Base-by-base conservation (phyloP, 208 protist species). In the Herpetomonas samuelpessoai region DNA sequence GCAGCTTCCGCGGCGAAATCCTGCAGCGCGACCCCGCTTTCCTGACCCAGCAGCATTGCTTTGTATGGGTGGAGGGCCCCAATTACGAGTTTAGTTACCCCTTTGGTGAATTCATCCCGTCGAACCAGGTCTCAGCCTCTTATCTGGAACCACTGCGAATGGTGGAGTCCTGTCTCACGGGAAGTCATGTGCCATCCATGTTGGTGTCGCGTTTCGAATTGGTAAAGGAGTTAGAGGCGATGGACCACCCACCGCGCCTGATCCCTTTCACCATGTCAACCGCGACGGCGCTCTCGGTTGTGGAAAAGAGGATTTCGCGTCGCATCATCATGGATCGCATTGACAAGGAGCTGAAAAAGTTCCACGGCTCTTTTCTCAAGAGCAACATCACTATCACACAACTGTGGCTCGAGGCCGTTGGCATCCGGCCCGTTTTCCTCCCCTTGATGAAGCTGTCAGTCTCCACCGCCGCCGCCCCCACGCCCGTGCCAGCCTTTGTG, bases 251-350 rank as follows among this genome's bases (percentile, higher is more conserved):
- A 22, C 82, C 84, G 0, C 73, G 67, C n/a, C 70, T 96, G 19
- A 55, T 96, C 1, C 86, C 89, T 19, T 96, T 96, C 64, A 69
- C 83, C 56, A 92, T 93, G 84, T 96, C 89, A 25, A 96, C 89
- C 30, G 69, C 73, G 7, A 96, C 86, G 1, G 89, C 89, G 19
- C 75, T 96, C 51, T 79, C 79, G 29, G 57, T 96, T 35, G 52
- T 93, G 61, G 81, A 86, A 58, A 74, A 71, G 51, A 86, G 89
- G 26, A 66, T 96, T 26, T 86, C 59, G 38, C 78, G 86, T 28
- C 55, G 52, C 21, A 58, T 83, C 44, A 54, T 96, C 29, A 45
- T 92, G 51, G 62, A 81, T 52, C 85, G 82, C 48, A 85, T 92
- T 29, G 80, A 92, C 60, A 71, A 70, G 38, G 89, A 96, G 54